Conservation (phyloP, 176 grass and related monocot species). For the Otatea glauca region DNA sequence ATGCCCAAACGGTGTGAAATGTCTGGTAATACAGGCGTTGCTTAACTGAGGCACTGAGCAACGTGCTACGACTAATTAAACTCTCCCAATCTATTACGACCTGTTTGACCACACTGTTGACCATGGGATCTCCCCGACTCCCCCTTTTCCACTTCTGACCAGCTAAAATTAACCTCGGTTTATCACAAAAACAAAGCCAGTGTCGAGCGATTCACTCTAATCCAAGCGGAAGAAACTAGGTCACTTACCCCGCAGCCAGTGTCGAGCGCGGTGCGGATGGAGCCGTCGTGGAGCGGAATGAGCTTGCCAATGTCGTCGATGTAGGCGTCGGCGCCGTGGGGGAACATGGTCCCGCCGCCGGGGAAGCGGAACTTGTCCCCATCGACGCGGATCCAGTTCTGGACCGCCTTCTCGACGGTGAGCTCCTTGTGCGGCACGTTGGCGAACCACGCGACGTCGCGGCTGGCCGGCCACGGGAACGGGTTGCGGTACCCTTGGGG, state of each 20-base stretch:
- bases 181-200: background rate
- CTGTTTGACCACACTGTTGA: background rate
- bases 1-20: background rate
- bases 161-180: background rate
- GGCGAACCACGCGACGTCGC: slow-evolving; percentile 69
- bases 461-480: slow-evolving; percentile 69
- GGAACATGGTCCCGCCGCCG: slow-evolving; percentile 80
- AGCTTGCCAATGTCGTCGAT: slow-evolving; percentile 66
- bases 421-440: slow-evolving; percentile 83
- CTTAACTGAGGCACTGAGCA: background rate
- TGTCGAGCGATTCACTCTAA: background rate
- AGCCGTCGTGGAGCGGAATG: slow-evolving; percentile 61
- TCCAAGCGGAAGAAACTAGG: background rate
- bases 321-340: slow-evolving; percentile 67
- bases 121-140: background rate
- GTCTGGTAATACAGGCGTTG: background rate
- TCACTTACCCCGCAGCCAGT: slow-evolving; percentile 67
- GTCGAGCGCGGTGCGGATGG: slow-evolving; percentile 69
- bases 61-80: background rate
- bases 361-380: slow-evolving; percentile 73
- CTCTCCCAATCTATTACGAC: background rate
- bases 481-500: slow-evolving; percentile 54
- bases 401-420: slow-evolving; percentile 74
- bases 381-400: slow-evolving; percentile 85
- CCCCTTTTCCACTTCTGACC: background rate